A percentile compares a stretch with the other conserved stretches of the same genome.
These are phyloP conservation scores for Clitopilus passeckerianus DNA, from an alignment of 768 basidiomycete species.

Conservation along the genomic window DNA sequence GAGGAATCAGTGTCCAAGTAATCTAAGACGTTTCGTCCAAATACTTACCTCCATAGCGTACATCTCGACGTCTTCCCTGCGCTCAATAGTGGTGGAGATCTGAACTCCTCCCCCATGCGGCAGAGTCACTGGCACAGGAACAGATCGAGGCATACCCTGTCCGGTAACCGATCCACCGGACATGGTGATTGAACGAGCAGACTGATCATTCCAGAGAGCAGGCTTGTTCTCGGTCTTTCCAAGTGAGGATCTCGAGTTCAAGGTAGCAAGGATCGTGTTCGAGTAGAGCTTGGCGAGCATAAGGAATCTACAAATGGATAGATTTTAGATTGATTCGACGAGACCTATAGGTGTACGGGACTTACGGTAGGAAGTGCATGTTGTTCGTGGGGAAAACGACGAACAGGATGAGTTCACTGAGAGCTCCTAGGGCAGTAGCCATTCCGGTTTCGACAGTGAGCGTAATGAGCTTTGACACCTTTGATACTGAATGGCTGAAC, in stretches of 20 bases:
- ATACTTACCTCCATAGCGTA: background rate
- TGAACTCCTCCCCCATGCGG: background rate
- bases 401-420: slow-evolving; percentile 4
- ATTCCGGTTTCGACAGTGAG: slow-evolving; percentile 6
- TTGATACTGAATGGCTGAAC: background rate
- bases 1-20: too few species aligned
- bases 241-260: background rate
- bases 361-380: slow-evolving; percentile 4
- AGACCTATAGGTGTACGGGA: too few species aligned
- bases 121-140: background rate
- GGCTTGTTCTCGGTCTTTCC: background rate
- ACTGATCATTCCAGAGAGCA: slow-evolving; percentile 1
- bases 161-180: background rate
- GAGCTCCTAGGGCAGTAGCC: slow-evolving; percentile 3
- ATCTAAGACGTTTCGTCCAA: too few species aligned
- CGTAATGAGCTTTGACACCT: slow-evolving; percentile 3
- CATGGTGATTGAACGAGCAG: background rate
- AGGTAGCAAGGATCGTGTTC: background rate
- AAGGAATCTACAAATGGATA: background rate
- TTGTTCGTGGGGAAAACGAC: slow-evolving; percentile 1
- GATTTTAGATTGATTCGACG: background rate
- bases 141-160: background rate
- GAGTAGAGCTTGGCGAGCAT: slow-evolving; percentile 2
- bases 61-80: slow-evolving; percentile 1
- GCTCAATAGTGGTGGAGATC: background rate